Percentiles rank a stretch among this genome's conserved stretches.
These are phyloP conservation scores for Pseudogymnoascus sp. DNA, from an alignment of 2,329 filamentous ascomycete species.

Conservation along the genomic window DNA sequence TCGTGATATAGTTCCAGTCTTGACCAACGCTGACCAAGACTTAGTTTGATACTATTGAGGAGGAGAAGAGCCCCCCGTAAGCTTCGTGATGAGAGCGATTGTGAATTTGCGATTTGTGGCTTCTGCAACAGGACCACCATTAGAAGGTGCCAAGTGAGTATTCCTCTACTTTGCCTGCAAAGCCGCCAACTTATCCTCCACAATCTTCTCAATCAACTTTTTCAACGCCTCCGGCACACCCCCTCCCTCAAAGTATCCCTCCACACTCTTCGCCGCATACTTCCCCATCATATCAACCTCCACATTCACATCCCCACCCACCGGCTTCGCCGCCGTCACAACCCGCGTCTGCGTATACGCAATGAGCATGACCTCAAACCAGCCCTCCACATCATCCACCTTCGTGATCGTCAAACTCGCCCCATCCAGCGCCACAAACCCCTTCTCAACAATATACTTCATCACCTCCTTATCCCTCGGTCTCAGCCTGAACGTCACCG, in stretches of 20 bases:
- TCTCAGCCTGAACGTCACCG: constrained; percentile 75
- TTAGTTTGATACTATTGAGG: not conserved
- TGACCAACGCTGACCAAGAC: not conserved
- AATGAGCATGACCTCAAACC: constrained; percentile 97
- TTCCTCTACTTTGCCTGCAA: not conserved
- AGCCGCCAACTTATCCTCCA: constrained; percentile 58
- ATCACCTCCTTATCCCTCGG: constrained; percentile 64
- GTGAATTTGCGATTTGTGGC: not conserved
- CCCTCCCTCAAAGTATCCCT: constrained; percentile 63
- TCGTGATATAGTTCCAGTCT: not conserved
- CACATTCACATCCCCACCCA: constrained; percentile 31
- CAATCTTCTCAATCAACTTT: constrained; percentile 66
- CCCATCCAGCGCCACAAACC: constrained; percentile 88
- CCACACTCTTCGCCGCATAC: constrained; percentile 83
- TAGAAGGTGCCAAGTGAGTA: not conserved
- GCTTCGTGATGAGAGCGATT: not conserved
- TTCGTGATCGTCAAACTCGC: constrained; percentile 88
- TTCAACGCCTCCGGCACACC: constrained; percentile 51
- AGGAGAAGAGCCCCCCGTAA: not conserved
- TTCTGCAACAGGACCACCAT: not conserved
- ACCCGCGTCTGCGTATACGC: constrained; percentile 92
- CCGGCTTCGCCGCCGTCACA: constrained; percentile 35
- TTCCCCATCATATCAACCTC: constrained; percentile 52
- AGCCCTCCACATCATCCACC: constrained; percentile 71
- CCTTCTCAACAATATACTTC: constrained; percentile 91